phyloP scores from a whole-genome alignment of 441 rosid species.

The Melastoma candidum region DNA sequence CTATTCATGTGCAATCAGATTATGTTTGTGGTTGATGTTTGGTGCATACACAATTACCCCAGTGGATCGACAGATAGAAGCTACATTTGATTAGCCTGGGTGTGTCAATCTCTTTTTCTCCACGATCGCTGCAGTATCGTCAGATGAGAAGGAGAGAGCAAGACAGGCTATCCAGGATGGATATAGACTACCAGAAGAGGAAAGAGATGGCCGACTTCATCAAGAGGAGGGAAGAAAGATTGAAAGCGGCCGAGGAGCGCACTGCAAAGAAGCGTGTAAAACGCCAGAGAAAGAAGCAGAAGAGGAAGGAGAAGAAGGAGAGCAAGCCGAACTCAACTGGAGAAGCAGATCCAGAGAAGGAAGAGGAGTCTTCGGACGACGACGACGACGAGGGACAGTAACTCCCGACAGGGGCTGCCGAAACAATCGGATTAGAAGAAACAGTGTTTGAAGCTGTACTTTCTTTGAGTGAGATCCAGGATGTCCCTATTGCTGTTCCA shows the following conservation, averaged over 20 bases:
- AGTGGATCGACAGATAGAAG: too few species aligned
- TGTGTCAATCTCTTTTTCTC: too few species aligned
- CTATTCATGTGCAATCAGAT: too few species aligned
- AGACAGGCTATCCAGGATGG: slow-evolving; percentile 86
- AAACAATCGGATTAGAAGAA: slow-evolving; percentile 9
- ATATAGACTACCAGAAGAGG: slow-evolving; percentile 66
- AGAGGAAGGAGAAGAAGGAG: slow-evolving; percentile 56
- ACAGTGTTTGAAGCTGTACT: too few species aligned
- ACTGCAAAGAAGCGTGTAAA: slow-evolving; percentile 72
- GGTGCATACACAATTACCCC: too few species aligned
- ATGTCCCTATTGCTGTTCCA: too few species aligned
- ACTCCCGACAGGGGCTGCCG: slow-evolving; percentile 31
- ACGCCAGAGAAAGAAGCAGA: slow-evolving; percentile 80
- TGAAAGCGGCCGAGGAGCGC: slow-evolving; percentile 66
- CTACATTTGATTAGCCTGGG: too few species aligned
- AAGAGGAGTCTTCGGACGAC: slow-evolving; percentile 31
- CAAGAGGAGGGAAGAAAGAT: slow-evolving; percentile 60
- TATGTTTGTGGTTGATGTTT: too few species aligned
- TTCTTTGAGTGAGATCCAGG: too few species aligned
- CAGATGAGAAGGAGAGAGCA: slow-evolving; percentile 93
- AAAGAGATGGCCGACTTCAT: slow-evolving; percentile 59
- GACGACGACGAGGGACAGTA: slow-evolving; percentile 2
- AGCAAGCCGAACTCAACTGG: slow-evolving; percentile 26
- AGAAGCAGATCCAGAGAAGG: slow-evolving; percentile 17
- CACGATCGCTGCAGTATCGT: slow-evolving; percentile 45